Evolutionary conservation across 805 yeast genomes (phyloP).

Genomic region (Candida anglica): DNA sequence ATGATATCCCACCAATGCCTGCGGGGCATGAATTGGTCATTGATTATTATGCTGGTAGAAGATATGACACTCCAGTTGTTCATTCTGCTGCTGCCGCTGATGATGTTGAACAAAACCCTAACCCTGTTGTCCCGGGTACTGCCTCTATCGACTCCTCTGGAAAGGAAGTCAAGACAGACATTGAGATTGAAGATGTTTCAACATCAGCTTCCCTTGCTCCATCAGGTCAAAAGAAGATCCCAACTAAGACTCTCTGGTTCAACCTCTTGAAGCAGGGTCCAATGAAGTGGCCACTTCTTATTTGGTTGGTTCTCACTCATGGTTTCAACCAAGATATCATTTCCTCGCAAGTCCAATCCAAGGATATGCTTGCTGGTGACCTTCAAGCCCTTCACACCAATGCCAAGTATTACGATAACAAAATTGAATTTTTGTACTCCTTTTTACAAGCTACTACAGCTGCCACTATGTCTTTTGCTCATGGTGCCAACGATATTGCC

Average conservation of each 20-base stretch:
- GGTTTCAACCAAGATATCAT: conserved; percentile 68
- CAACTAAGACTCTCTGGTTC: conserved; percentile 40
- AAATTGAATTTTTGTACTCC: conserved; percentile 64
- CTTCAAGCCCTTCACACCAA: conserved; percentile 48
- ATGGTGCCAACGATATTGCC: conserved; percentile 77
- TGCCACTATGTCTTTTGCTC: conserved; percentile 77
- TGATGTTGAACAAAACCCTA: conserved; percentile 17
- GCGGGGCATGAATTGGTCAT: conserved; percentile 50
- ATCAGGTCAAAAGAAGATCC: conserved; percentile 9
- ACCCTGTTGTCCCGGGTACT: too few relatives aligned
- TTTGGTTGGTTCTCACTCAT: conserved; percentile 48
- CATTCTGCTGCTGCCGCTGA: conserved; percentile 6
- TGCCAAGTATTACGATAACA: conserved; percentile 67
- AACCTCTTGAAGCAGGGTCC: conserved; percentile 44
- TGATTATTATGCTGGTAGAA: conserved; percentile 66
- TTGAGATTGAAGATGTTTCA: conserved; percentile 3
- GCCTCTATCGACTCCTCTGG: conserved; percentile 12
- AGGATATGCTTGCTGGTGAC: conserved; percentile 41
- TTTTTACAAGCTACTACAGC: conserved; percentile 71
- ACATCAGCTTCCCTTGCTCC: background rate
- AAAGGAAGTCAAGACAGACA: conserved; percentile 4
- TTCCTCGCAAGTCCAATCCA: conserved; percentile 35
- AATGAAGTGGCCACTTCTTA: conserved; percentile 48
- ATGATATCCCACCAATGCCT: conserved; percentile 65
- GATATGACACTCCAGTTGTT: conserved; percentile 17